Conservation (phyloP, 208 protist genomes). For the Leishmania major region DNA sequence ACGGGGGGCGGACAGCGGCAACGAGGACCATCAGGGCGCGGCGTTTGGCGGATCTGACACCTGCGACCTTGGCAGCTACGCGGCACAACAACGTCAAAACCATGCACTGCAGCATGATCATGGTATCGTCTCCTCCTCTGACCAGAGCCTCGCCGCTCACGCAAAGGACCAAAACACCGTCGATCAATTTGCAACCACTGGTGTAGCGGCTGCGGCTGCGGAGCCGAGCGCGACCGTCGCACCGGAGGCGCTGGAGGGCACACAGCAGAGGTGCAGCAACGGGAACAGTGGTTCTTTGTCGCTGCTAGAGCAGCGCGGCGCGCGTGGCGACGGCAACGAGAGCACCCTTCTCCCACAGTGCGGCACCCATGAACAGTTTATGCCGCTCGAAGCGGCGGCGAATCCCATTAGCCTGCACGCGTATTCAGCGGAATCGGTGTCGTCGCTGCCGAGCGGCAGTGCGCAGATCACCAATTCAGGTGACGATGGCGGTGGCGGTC, state of each 20-base stretch:
- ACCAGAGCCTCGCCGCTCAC: not conserved
- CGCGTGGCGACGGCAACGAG: not conserved
- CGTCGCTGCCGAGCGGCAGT: not conserved
- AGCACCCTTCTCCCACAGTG: not conserved
- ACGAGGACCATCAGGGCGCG: not conserved
- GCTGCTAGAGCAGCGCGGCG: not conserved
- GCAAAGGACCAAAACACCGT: not conserved
- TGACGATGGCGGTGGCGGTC: not conserved
- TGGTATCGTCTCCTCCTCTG: not conserved
- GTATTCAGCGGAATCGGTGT: not conserved
- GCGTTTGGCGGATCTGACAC: not conserved
- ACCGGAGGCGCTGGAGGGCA: too few relatives aligned
- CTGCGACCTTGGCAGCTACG: not conserved
- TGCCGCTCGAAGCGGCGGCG: not conserved
- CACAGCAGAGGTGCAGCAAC: not conserved
- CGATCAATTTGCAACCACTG: not conserved
- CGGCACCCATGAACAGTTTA: not conserved
- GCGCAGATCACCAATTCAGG: not conserved
- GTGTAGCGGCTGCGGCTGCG: not conserved
- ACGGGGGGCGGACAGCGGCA: not conserved
- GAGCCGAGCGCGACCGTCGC: not conserved
- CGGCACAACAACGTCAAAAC: not conserved
- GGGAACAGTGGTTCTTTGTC: not conserved
- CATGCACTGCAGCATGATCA: not conserved
- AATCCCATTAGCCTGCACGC: not conserved